Evolutionary conservation across 2,329 filamentous ascomycete species (phyloP), one percentile per base, ranked within the genome.

Genomic region (Neofusicoccum ribis): DNA sequence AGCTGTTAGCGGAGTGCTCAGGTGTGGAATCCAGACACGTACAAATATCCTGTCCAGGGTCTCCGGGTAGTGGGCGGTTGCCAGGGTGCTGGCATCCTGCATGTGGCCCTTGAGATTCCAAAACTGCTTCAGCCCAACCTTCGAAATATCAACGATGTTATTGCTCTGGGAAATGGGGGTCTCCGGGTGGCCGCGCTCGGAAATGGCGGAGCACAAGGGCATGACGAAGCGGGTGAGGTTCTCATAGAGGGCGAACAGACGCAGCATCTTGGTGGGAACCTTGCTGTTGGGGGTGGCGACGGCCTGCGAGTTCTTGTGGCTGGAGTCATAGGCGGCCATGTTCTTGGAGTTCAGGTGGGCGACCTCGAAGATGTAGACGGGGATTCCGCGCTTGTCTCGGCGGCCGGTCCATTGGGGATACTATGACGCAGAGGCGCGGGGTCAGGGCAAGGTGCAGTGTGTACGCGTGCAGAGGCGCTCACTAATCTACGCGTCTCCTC

Each of bases 331-430:
- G 65, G 87, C 85, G 49, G 87, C 80, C 70, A 97, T 88, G 39
- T 89, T 90, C 81, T 96, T 96, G 74, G 85, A 86, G 80, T 96
- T 91, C 71, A 97, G 85, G 66, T 91, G 87, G 67, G 87, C 86
- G 76, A 97, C 92, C 79, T 96, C 91, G 79, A 91, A 97, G 67
- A 97, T 86, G 78, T 95, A 97, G 70, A 97, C 85, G 7, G 94
- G 94, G 68, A 97, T 97, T 70, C 94, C 94, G 70, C 93, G 90
- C 71, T 88, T 90, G 79, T 97, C 94, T 70, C 93, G 88, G 69
- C 93, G 90, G 64, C 94, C 94, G 20, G 92, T 96, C 91, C 93
- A 97, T 87, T 97, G 92, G 27, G 93, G 93, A 74, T 97, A 97
- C 90, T 93, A 72, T 65, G 63, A 69, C 70, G 67, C 66, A 63